These are phyloP conservation scores for Neurospora sp. DNA, from an alignment of 495 filamentous ascomycete genomes.

Conservation along the genomic window DNA sequence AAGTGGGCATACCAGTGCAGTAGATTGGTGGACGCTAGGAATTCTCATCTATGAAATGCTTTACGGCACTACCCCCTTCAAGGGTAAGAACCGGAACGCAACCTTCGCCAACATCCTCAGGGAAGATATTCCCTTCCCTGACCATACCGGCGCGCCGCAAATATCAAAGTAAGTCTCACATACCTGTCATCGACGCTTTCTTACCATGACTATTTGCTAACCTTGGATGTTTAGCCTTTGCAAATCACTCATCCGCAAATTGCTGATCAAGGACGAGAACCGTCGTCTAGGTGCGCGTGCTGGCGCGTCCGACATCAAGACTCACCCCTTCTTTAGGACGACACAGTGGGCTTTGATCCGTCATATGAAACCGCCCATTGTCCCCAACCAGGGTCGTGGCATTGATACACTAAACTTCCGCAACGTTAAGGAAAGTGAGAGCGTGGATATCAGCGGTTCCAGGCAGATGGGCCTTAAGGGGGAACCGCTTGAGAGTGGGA, in stretches of 20 bases:
- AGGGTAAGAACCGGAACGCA: constrained; percentile 96
- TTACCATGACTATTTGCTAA: constrained; percentile 10
- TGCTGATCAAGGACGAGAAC: constrained; percentile 96
- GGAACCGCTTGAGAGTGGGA: constrained; percentile 73
- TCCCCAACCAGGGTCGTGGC: constrained; percentile 83
- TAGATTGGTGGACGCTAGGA: constrained; percentile 98
- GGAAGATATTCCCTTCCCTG: constrained; percentile 91
- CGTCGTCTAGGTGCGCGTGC: constrained; percentile 89
- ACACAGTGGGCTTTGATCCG: constrained; percentile 96
- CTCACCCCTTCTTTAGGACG: constrained; percentile 87
- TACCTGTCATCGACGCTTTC: not conserved
- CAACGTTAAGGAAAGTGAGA: constrained; percentile 93
- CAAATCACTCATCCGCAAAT: constrained; percentile 92
- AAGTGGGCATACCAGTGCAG: constrained; percentile 93
- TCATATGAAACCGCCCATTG: constrained; percentile 98
- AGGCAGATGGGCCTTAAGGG: constrained; percentile 49
- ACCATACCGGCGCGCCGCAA: constrained; percentile 70
- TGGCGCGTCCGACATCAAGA: constrained; percentile 93
- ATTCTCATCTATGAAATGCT: constrained; percentile 98
- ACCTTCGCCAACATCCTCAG: constrained; percentile 96
- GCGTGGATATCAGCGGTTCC: constrained; percentile 76
- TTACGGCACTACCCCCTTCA: constrained; percentile 97
- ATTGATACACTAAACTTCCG: constrained; percentile 95
- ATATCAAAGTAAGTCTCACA: constrained; percentile 69
- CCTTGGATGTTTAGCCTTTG: constrained; percentile 52